Base-by-base conservation (phyloP, 257 asterid genomes). In the Solanum virginianum region DNA sequence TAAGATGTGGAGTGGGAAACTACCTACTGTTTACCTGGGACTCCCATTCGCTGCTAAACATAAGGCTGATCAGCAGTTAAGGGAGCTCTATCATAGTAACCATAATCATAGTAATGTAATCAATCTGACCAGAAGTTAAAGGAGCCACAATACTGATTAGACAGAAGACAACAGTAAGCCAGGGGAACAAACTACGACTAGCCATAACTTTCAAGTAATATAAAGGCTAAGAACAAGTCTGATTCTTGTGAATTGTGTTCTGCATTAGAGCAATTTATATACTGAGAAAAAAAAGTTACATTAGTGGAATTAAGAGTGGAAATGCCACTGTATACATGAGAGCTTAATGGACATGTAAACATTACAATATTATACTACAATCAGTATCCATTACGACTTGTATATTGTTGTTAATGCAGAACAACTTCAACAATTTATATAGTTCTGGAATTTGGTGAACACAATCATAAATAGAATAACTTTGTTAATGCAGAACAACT, bases 271-370 rank as follows among this genome's bases (percentile, higher is more conserved):
- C 88, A 86, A 88, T 92, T 90, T 93, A 94, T 94, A 93, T 18
- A 80, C 88, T 4, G 29, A 79, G 41, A 82, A 69, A 4, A 80
- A 16, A 15, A 51, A 77, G 62, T 4, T 62, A 85, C 69, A 88
- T 85, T 88, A 89, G 94, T 85, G 84, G 89, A 81, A 18, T 15
- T 84, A n/a, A 82, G 83, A 91, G 95, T 93, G 95, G 94, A 81
- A 63, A 66, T 82, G 60, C 94, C 98, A 94, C 95, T 92, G 87
- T 83, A 86, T 55, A 84, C 82, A 39, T 86, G 90, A 86, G 74
- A 87, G 83, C 84, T 84, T 85, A 87, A 84, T 90, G 89, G 89
- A 86, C 87, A 84, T 83, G 79, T 72, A 74, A 69, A 69, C 36
- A 17, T 74, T 32, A 16, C 24, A 55, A 69, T n/a, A 29, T 69